These are phyloP conservation scores for Sclerotinia nivalis DNA, from an alignment of 2,329 filamentous ascomycete species.

Conservation along the genomic window DNA sequence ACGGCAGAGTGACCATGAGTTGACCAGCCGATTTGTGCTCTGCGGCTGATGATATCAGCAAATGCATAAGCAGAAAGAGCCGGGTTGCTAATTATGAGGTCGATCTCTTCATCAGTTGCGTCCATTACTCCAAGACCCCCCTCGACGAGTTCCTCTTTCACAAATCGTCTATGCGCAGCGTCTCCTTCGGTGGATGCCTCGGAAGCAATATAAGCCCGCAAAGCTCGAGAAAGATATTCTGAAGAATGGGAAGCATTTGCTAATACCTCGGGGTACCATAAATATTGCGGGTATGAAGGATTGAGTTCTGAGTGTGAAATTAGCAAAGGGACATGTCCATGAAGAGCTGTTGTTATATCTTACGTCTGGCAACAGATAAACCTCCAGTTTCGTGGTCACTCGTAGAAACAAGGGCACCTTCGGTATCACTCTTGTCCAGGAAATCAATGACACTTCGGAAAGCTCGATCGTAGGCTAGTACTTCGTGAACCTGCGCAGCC, in stretches of 20 bases:
- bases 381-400: slow-evolving; percentile 97
- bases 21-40: slow-evolving; percentile 89
- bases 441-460: slow-evolving; percentile 85
- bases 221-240: slow-evolving; percentile 66
- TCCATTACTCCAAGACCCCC: slow-evolving; percentile 76
- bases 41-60: slow-evolving; percentile 81
- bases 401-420: slow-evolving; percentile 82
- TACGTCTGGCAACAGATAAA: slow-evolving; percentile 76
- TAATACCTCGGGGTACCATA: slow-evolving; percentile 82
- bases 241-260: slow-evolving; percentile 75
- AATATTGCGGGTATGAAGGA: slow-evolving; percentile 63
- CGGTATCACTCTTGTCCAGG: slow-evolving; percentile 68
- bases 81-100: slow-evolving; percentile 60
- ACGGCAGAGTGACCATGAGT: slow-evolving; percentile 92
- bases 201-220: slow-evolving; percentile 57
- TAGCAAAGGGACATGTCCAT: neutral
- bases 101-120: slow-evolving; percentile 69
- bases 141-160: slow-evolving; percentile 66
- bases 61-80: slow-evolving; percentile 60
- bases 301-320: slow-evolving; percentile 51
- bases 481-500: slow-evolving; percentile 80
- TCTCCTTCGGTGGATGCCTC: slow-evolving; percentile 19
- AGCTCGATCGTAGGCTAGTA: slow-evolving; percentile 89
- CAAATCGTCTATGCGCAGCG: slow-evolving; percentile 56
- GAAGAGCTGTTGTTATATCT: slow-evolving; percentile 36